Conservation (phyloP, 345 rosid species). For the Rubroshorea leprosula region DNA sequence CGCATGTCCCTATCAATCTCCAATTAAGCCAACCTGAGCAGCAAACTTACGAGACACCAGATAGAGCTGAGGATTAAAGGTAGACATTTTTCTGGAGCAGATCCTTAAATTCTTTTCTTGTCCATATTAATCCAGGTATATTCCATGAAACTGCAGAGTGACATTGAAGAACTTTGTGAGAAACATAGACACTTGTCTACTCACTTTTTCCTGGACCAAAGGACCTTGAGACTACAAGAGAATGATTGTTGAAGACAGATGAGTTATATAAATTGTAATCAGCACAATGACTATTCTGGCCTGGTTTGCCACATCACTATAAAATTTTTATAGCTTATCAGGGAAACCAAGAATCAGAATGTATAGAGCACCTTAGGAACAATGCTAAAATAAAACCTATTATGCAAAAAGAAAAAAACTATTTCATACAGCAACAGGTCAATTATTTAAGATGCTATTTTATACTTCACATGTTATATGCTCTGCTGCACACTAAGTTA, state of each 20-base stretch:
- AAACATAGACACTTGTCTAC: neutral
- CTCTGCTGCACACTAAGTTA: too few species aligned
- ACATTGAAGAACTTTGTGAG: constrained; percentile 9
- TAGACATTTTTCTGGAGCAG: neutral
- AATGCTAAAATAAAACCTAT: neutral
- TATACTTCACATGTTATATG: too few species aligned
- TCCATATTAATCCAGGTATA: neutral
- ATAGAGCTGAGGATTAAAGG: constrained; percentile 27
- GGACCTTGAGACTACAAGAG: neutral
- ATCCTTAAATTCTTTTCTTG: neutral
- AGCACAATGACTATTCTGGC: constrained; percentile 5
- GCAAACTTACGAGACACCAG: constrained; percentile 23
- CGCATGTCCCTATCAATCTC: constrained; percentile 38
- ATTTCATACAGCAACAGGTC: too few species aligned
- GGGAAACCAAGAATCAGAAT: constrained; percentile 6
- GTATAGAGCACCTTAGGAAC: constrained; percentile 3
- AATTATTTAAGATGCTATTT: too few species aligned
- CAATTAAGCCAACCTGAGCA: constrained; percentile 51
- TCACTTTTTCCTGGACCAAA: neutral
- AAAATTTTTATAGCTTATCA: neutral
- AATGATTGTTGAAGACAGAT: neutral
- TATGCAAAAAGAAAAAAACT: constrained; percentile 1
- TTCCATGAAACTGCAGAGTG: constrained; percentile 15
- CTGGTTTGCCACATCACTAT: constrained; percentile 2
- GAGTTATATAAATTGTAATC: constrained; percentile 7